Percentiles rank a stretch among this genome's conserved stretches.
These are phyloP conservation scores for Ceratocystis lukuohia DNA, from an alignment of 2,329 filamentous ascomycete genomes.

Conservation along the genomic window DNA sequence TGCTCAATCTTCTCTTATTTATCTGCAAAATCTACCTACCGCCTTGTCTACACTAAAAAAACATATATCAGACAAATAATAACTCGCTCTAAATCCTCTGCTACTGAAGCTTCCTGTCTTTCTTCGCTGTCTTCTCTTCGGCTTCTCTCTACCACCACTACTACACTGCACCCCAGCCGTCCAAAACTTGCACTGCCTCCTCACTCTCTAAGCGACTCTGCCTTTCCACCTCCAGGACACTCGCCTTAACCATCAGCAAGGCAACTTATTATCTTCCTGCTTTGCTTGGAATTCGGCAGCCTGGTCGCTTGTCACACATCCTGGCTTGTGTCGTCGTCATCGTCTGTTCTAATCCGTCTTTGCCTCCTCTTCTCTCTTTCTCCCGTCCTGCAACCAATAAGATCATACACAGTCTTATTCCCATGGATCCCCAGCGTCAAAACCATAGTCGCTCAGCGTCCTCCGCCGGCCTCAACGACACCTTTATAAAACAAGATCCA, in stretches of 20 bases:
- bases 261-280: background rate
- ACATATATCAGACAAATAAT: background rate
- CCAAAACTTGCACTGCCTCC: background rate
- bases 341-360: background rate
- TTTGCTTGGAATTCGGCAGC: slow-evolving; percentile 13
- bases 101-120: background rate
- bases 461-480: slow-evolving; percentile 43
- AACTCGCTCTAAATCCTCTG: background rate
- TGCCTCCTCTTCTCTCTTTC: background rate
- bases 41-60: background rate
- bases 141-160: background rate
- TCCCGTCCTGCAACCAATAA: background rate
- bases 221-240: background rate
- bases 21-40: background rate
- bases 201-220: background rate
- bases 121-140: background rate
- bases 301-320: slow-evolving; percentile 9
- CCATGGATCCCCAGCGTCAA: slow-evolving; percentile 31
- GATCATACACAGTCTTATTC: background rate
- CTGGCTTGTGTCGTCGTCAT: background rate
- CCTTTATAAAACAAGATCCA: slow-evolving; percentile 48
- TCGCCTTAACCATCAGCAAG: background rate
- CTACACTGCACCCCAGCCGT: background rate
- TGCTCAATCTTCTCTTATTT: background rate
- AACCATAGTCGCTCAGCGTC: slow-evolving; percentile 43